Percentiles rank a stretch among this genome's conserved stretches.
Conservation (phyloP, 192 early-diverging fungal genomes). For the Funneliformis geosporum region DNA sequence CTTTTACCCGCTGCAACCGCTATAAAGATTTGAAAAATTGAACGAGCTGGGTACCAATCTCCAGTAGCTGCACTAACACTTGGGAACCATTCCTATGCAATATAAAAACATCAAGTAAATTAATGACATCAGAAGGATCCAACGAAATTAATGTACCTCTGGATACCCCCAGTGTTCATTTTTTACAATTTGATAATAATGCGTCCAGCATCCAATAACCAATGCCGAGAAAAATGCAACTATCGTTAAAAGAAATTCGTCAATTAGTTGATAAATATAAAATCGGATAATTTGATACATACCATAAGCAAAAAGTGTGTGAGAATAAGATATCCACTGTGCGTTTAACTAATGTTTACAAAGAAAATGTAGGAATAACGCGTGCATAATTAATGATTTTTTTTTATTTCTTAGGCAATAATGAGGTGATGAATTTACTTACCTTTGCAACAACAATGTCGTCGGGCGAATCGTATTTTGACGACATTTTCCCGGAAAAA, state of each 20-base stretch:
- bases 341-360: not conserved
- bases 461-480: not conserved
- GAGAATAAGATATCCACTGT: constrained; percentile 33
- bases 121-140: not conserved
- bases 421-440: not conserved
- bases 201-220: constrained; percentile 66
- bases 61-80: constrained; percentile 81
- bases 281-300: constrained; percentile 17
- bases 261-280: constrained; percentile 2
- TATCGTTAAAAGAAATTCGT: constrained; percentile 30
- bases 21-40: constrained; percentile 77
- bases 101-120: not conserved
- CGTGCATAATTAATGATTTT: not conserved
- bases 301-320: constrained; percentile 53
- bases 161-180: constrained; percentile 80
- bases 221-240: constrained; percentile 72
- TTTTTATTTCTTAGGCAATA: not conserved
- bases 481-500: not conserved
- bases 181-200: constrained; percentile 81
- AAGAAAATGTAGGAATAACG: too few species aligned
- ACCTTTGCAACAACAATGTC: not conserved
- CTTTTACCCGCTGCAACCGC: constrained; percentile 65
- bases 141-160: constrained; percentile 43
- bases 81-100: constrained; percentile 70
- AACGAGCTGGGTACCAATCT: constrained; percentile 75